Conservation (phyloP, 2,329 filamentous ascomycete species). For the Venturia nashicola region DNA sequence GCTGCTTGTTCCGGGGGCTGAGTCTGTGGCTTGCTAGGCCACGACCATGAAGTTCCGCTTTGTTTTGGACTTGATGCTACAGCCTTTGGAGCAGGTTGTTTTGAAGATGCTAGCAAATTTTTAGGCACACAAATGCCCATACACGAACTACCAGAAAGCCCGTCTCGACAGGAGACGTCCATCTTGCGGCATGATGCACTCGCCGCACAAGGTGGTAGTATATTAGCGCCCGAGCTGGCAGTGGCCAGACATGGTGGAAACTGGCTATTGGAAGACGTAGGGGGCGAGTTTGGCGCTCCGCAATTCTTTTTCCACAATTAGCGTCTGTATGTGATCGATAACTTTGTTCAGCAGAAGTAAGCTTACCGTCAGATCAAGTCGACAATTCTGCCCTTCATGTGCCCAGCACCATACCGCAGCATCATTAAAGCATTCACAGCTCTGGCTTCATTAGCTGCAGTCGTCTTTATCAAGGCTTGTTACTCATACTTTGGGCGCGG, state of each 20-base stretch:
- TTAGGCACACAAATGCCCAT: conserved; percentile 1
- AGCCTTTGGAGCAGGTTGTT: not conserved
- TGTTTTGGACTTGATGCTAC: not conserved
- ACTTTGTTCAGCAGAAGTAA: not conserved
- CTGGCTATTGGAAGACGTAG: not conserved
- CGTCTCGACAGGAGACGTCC: not conserved
- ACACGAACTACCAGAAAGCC: not conserved
- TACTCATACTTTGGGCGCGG: not conserved
- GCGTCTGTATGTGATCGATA: not conserved
- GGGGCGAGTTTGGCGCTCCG: not conserved
- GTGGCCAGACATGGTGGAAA: not conserved
- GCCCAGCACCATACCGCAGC: not conserved
- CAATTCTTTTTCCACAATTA: not conserved
- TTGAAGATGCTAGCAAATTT: not conserved
- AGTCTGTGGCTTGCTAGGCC: not conserved
- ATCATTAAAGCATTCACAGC: not conserved
- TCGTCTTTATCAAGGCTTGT: too few species aligned
- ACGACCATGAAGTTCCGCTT: not conserved
- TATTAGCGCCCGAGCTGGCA: not conserved
- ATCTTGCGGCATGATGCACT: not conserved
- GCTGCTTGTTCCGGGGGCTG: not conserved
- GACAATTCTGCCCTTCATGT: not conserved
- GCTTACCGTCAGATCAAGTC: not conserved
- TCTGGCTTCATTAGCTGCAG: not conserved
- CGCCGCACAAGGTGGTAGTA: not conserved